phyloP scores from a whole-genome alignment of 2,329 filamentous ascomycete genomes.

The Talaromyces amestolkiae region DNA sequence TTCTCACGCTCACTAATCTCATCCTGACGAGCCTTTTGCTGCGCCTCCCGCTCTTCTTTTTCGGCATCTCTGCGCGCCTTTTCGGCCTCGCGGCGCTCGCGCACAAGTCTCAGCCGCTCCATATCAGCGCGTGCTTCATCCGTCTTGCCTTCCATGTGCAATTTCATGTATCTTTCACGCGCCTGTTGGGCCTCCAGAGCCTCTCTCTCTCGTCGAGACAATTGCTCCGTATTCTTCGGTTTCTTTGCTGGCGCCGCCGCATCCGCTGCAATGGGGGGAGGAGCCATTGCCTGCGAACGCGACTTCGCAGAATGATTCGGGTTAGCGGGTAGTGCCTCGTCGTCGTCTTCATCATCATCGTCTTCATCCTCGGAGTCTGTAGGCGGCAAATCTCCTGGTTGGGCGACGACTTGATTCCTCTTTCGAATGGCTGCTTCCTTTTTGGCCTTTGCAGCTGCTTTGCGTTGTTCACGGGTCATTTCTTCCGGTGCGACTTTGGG shows the following conservation, averaged over 20 bases:
- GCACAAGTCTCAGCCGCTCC: slow-evolving; percentile 75
- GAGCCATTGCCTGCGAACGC: slow-evolving; percentile 66
- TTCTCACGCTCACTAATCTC: slow-evolving; percentile 38
- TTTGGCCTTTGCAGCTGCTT: slow-evolving; percentile 80
- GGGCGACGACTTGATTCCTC: slow-evolving; percentile 67
- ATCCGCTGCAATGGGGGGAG: slow-evolving; percentile 37
- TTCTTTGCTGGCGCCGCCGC: not conserved
- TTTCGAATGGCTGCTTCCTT: slow-evolving; percentile 84
- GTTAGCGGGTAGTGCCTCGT: slow-evolving; percentile 64
- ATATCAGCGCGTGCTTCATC: slow-evolving; percentile 90
- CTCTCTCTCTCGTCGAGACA: slow-evolving; percentile 69
- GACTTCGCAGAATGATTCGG: slow-evolving; percentile 76
- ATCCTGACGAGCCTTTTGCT: slow-evolving; percentile 37
- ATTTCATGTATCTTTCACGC: slow-evolving; percentile 84
- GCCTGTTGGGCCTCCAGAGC: slow-evolving; percentile 82
- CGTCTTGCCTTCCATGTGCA: slow-evolving; percentile 93
- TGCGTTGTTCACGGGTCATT: slow-evolving; percentile 82
- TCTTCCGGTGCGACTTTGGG: slow-evolving; percentile 45
- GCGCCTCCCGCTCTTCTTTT: slow-evolving; percentile 53
- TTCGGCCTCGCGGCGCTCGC: slow-evolving; percentile 82
- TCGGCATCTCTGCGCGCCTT: slow-evolving; percentile 76
- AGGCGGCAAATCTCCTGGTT: slow-evolving; percentile 81
- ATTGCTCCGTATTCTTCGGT: slow-evolving; percentile 40
- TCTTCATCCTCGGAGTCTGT: slow-evolving; percentile 57
- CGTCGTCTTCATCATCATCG: slow-evolving; percentile 29